Conservation (phyloP, 2,329 filamentous ascomycete genomes). For the Apiospora koreana region DNA sequence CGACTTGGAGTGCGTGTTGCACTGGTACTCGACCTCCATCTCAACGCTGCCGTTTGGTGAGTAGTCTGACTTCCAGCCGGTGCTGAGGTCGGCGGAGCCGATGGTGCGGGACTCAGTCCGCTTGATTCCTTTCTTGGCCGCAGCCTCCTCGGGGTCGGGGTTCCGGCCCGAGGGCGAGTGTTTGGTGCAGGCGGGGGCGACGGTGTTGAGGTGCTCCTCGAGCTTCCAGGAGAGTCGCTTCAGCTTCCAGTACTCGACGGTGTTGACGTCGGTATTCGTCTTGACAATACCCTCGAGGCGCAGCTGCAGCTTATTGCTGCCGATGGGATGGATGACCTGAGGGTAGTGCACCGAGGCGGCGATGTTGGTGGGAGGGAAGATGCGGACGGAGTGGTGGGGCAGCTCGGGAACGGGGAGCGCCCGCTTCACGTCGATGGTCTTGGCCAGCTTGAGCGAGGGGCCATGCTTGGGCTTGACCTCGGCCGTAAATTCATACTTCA, state of each 20-base stretch:
- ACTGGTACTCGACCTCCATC: slow-evolving; percentile 79
- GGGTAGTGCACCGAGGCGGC: slow-evolving; percentile 82
- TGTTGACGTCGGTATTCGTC: slow-evolving; percentile 67
- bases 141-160: slow-evolving; percentile 46
- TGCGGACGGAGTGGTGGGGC: slow-evolving; percentile 86
- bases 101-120: slow-evolving; percentile 78
- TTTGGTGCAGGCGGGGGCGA: slow-evolving; percentile 77
- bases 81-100: slow-evolving; percentile 78
- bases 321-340: slow-evolving; percentile 82
- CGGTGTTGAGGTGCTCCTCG: slow-evolving; percentile 79
- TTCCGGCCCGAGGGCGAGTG: slow-evolving; percentile 53
- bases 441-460: slow-evolving; percentile 61
- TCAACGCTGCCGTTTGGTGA: slow-evolving; percentile 63
- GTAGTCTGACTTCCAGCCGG: slow-evolving; percentile 83
- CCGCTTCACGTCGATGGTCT: slow-evolving; percentile 73
- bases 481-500: slow-evolving; percentile 79
- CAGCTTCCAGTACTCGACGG: slow-evolving; percentile 79
- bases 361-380: slow-evolving; percentile 95
- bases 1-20: slow-evolving; percentile 59
- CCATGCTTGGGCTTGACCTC: slow-evolving; percentile 63
- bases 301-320: slow-evolving; percentile 76
- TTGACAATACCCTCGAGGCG: slow-evolving; percentile 84
- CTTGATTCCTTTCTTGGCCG: slow-evolving; percentile 62
- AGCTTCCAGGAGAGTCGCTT: slow-evolving; percentile 92
- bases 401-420: slow-evolving; percentile 72